Conservation (phyloP, 2,329 filamentous ascomycete genomes). For the Apiospora hydei region DNA sequence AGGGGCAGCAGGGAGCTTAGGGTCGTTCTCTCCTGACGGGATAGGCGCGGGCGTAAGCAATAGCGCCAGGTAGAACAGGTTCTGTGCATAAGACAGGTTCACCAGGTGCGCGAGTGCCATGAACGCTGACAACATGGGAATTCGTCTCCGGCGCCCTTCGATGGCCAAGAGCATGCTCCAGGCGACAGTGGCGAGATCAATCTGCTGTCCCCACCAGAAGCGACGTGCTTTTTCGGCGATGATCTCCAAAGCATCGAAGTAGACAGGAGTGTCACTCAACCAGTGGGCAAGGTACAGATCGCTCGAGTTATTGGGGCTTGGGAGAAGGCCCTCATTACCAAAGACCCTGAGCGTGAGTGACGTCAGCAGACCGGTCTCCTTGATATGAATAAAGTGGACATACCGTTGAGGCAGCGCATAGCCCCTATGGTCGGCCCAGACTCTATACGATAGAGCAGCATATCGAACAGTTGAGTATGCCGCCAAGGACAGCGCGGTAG, state of each 20-base stretch:
- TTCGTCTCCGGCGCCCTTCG: conserved; percentile 64
- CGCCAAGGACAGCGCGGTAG: conserved; percentile 39
- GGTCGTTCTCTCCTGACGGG: conserved; percentile 35
- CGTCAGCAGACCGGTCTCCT: conserved; percentile 26
- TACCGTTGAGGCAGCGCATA: conserved; percentile 42
- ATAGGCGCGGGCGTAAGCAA: conserved; percentile 62
- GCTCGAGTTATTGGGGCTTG: conserved; percentile 39
- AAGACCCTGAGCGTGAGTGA: conserved; percentile 28
- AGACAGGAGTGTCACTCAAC: conserved; percentile 60
- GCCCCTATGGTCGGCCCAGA: conserved; percentile 48
- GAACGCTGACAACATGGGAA: conserved; percentile 63
- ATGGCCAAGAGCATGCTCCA: conserved; percentile 65
- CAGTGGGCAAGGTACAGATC: conserved; percentile 55
- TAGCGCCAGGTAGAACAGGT: conserved; percentile 67
- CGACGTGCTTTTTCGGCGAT: conserved; percentile 61
- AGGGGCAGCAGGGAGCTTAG: conserved; percentile 38
- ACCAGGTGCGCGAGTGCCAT: conserved; percentile 65
- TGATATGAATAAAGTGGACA: conserved; percentile 13
- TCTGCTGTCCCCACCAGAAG: conserved; percentile 69
- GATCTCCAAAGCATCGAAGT: conserved; percentile 61
- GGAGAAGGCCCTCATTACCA: conserved; percentile 39
- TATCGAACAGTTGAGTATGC: conserved; percentile 41
- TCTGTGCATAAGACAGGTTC: conserved; percentile 67
- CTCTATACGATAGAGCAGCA: conserved; percentile 45
- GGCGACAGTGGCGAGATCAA: conserved; percentile 60